Percentiles rank a stretch among this genome's conserved stretches.
Conservation (phyloP, 2,329 filamentous ascomycete species). For the Exophiala xenobiotica region DNA sequence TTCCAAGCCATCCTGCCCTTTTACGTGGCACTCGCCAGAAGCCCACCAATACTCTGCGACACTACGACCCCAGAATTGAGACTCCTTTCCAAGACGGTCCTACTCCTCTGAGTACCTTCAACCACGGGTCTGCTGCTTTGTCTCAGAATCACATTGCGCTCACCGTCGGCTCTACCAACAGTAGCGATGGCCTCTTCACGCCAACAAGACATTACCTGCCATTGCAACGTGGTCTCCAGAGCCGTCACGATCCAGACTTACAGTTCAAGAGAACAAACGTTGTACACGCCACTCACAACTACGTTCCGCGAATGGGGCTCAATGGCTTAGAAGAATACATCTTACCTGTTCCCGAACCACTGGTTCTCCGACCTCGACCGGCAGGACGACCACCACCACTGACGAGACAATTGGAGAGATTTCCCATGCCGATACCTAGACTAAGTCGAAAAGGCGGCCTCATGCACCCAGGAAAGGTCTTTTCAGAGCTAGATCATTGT, state of each 20-base stretch:
- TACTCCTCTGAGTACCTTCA: background rate
- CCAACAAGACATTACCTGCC: constrained; percentile 13
- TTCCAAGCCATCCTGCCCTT: constrained; percentile 26
- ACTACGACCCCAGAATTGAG: constrained; percentile 24
- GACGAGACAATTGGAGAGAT: constrained; percentile 25
- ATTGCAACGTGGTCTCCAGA: background rate
- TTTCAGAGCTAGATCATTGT: constrained; percentile 18
- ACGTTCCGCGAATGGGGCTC: constrained; percentile 4
- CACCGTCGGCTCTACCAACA: background rate
- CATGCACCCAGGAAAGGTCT: constrained; percentile 24
- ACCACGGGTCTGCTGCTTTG: background rate
- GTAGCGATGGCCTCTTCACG: constrained; percentile 23
- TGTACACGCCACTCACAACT: background rate
- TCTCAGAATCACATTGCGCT: background rate
- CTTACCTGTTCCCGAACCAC: constrained; percentile 27
- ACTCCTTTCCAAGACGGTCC: constrained; percentile 24
- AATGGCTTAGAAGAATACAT: constrained; percentile 24
- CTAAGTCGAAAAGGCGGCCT: constrained; percentile 15
- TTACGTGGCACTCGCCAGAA: constrained; percentile 17
- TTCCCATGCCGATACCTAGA: constrained; percentile 17
- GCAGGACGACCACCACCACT: constrained; percentile 27
- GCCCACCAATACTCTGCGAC: constrained; percentile 8
- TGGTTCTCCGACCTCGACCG: constrained; percentile 25
- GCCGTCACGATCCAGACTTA: too few species aligned
- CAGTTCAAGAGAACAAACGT: background rate